Percentiles rank a stretch among this genome's conserved stretches.
Conservation (phyloP, 345 rosid species). For the Ceriops decandra region DNA sequence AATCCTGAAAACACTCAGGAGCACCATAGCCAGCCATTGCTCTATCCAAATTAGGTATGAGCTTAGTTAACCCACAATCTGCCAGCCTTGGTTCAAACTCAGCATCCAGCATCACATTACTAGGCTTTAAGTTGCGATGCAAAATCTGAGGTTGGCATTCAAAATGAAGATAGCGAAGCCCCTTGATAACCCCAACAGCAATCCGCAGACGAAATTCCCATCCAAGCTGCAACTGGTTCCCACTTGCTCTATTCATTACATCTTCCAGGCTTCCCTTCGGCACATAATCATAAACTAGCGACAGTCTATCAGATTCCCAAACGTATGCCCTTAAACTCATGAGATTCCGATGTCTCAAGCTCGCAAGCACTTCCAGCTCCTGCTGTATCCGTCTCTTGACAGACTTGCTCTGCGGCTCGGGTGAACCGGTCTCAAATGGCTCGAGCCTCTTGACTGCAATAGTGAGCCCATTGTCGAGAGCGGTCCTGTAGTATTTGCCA, state of each 20-base stretch:
- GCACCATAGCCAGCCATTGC: conserved; percentile 53
- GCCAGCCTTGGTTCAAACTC: conserved; percentile 83
- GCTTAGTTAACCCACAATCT: conserved; percentile 71
- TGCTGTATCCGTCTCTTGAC: conserved; percentile 71
- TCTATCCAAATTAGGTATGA: conserved; percentile 51
- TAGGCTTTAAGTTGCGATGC: conserved; percentile 78
- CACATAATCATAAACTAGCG: conserved; percentile 79
- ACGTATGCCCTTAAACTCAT: conserved; percentile 92
- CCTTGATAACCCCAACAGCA: conserved; percentile 88
- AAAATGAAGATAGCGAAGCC: conserved; percentile 77
- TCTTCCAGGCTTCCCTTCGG: conserved; percentile 79
- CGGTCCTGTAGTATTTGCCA: conserved; percentile 68
- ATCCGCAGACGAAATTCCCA: conserved; percentile 87
- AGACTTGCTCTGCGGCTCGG: conserved; percentile 49
- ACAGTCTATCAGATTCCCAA: conserved; percentile 60
- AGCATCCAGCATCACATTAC: conserved; percentile 87
- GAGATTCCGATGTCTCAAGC: conserved; percentile 72
- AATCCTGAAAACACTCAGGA: conserved; percentile 69
- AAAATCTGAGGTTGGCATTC: conserved; percentile 60
- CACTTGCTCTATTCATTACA: conserved; percentile 67
- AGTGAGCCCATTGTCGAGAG: conserved; percentile 70
- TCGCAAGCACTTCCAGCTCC: conserved; percentile 74
- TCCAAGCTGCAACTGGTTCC: conserved; percentile 55
- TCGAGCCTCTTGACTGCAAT: conserved; percentile 72
- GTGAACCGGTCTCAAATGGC: conserved; percentile 52